Conservation (phyloP, 345 rosid genomes). For the Citrus sp. region DNA sequence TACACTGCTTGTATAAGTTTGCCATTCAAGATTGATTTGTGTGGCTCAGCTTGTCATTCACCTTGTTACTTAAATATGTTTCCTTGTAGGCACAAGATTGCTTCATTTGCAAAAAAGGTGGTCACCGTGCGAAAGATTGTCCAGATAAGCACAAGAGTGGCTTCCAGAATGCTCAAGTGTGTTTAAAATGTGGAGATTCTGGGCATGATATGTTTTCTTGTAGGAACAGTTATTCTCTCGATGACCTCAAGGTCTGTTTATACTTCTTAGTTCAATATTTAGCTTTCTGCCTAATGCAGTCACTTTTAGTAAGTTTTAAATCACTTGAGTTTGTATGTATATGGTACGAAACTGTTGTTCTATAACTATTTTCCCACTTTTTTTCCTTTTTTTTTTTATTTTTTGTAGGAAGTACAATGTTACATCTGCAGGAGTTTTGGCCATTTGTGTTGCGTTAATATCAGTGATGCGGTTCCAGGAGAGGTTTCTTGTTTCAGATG, state of each 20-base stretch:
- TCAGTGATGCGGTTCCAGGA: conserved; percentile 30
- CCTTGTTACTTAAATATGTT: neutral
- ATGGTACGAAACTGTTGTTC: neutral
- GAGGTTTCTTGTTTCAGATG: conserved; percentile 88
- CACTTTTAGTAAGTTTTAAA: neutral
- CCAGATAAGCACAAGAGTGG: conserved; percentile 57
- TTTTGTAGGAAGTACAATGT: conserved; percentile 71
- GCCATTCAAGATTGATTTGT: neutral
- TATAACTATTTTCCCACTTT: neutral
- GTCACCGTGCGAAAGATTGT: conserved; percentile 84
- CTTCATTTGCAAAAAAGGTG: conserved; percentile 67
- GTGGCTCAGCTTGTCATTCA: neutral
- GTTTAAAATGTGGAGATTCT: conserved; percentile 76
- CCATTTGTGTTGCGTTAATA: conserved; percentile 69
- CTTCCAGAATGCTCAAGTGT: conserved; percentile 38
- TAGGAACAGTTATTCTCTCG: conserved; percentile 45
- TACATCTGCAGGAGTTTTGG: conserved; percentile 77
- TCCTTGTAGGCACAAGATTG: conserved; percentile 62
- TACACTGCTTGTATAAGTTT: neutral
- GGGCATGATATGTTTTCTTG: conserved; percentile 94
- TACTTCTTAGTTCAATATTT: neutral
- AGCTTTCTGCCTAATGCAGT: neutral
- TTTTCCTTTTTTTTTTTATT: neutral
- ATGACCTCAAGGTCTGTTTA: conserved; percentile 69
- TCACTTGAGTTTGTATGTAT: conserved; percentile 5